Evolutionary conservation across 2,329 filamentous ascomycete species (phyloP), one percentile per base, ranked within the genome.

Genomic region (Penicillium palitans): DNA sequence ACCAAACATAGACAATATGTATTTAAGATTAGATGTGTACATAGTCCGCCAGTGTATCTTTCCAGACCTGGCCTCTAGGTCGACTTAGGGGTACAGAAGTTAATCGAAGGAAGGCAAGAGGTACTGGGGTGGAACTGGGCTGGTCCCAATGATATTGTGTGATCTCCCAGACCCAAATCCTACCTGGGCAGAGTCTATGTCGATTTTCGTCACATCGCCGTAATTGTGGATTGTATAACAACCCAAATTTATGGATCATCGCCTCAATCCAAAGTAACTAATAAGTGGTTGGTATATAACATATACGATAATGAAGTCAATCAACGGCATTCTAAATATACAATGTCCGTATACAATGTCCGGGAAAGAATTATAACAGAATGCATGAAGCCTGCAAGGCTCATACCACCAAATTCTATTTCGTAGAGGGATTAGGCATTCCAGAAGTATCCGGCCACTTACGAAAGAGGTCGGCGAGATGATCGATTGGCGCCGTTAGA

Each of bases 401-500:
- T 45, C 24, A 45, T 27, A 27, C 8, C 24, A 27, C 9, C 24
- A 15, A 27, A n/a, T n/a, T 27, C 40, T 52, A 62, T 35, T 61
- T 62, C 2, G 41, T 56, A 21, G 61, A 60, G 17, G 53, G 62
- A 29, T 61, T 62, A 12, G 60, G 61, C 58, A 61, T 62, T 4
- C 56, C 61, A 2, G 58, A 57, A 13, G 56, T 84, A 29, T 62
- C 37, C 19, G 61, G 61, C 57, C 57, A 87, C 64, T 79, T 81
- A 33, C 79, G 68, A 65, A 84, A 82, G 33, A 84, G 52, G 66
- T 87, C 83, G 17, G 72, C 72, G 41, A 87, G 62, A 52, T 77
- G 79, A 64, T 87, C 84, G n/a, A 87, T 74, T 0, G 84, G 84
- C 4, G 83, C 82, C 1, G 81, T 70, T 69, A 86, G 56, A 35